phyloP scores from a whole-genome alignment of 192 early-diverging fungal genomes.

The Linnemannia zychae region DNA sequence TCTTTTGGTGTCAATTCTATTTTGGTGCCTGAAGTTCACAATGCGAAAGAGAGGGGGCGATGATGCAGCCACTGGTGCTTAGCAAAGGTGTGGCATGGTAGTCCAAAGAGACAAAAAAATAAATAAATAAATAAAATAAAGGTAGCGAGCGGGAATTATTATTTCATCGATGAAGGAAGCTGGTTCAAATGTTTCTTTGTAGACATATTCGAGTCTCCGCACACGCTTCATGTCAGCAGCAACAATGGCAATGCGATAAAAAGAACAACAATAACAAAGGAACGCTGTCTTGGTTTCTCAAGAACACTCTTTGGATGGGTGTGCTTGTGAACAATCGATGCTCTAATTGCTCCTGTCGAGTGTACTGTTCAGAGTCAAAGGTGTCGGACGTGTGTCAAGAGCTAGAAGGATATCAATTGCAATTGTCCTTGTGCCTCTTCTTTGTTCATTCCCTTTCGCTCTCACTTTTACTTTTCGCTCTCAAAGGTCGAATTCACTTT shows the following conservation, averaged over 20 bases:
- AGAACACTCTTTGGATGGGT: too few relatives aligned
- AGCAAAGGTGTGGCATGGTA: background rate
- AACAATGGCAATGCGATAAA: too few relatives aligned
- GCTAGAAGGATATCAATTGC: too few relatives aligned
- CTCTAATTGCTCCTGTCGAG: too few relatives aligned
- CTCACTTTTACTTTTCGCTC: slow-evolving; percentile 9
- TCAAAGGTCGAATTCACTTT: background rate
- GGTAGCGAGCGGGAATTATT: background rate
- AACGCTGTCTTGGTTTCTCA: too few relatives aligned
- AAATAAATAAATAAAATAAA: too few relatives aligned
- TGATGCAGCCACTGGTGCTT: background rate
- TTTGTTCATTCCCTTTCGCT: slow-evolving; percentile 5
- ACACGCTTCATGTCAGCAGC: background rate
- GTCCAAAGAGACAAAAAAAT: too few relatives aligned
- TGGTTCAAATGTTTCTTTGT: background rate
- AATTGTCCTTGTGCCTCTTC: background rate
- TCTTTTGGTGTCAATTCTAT: background rate
- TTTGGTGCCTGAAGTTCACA: background rate
- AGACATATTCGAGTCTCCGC: background rate
- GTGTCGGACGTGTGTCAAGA: too few relatives aligned
- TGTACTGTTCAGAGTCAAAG: too few relatives aligned
- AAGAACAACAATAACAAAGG: too few relatives aligned
- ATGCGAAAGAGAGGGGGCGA: background rate
- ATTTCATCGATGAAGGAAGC: background rate
- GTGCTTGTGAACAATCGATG: too few relatives aligned